Percentiles rank a stretch among this genome's conserved stretches.
Conservation (phyloP, 352 stramenopile genomes). For the Thraustochytrium striatum region DNA sequence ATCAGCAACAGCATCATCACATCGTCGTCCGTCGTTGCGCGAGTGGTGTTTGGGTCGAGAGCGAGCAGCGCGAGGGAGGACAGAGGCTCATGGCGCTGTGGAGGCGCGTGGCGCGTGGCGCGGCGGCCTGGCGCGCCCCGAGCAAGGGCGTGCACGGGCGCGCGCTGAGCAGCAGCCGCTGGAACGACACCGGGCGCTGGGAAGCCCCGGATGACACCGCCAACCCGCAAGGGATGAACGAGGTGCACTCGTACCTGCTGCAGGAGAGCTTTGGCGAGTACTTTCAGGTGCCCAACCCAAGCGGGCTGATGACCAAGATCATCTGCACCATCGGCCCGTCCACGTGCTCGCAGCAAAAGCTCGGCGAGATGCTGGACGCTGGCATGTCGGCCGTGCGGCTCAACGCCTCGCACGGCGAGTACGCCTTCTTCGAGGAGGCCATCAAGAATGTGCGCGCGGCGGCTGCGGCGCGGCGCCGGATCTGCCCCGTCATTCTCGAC, state of each 20-base stretch:
- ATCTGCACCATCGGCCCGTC: slow-evolving; percentile 94
- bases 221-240: background rate
- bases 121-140: background rate
- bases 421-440: slow-evolving; percentile 64
- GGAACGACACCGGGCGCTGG: slow-evolving; percentile 25
- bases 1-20: no score
- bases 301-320: slow-evolving; percentile 82
- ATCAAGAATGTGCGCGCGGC: slow-evolving; percentile 67
- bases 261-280: slow-evolving; percentile 42
- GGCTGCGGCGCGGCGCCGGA: slow-evolving; percentile 57
- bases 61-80: no score
- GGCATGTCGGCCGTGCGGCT: slow-evolving; percentile 93
- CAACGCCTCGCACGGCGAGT: slow-evolving; percentile 95
- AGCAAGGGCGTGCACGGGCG: background rate
- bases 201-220: slow-evolving; percentile 16
- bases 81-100: background rate
- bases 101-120: background rate
- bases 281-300: slow-evolving; percentile 45
- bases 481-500: slow-evolving; percentile 66
- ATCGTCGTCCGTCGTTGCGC: no score
- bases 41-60: no score
- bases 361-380: slow-evolving; percentile 77
- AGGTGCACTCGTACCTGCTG: background rate
- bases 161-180: background rate
- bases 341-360: slow-evolving; percentile 85